Base-by-base conservation (phyloP, 257 asterid genomes). In the Schizonepeta tenuifolia region DNA sequence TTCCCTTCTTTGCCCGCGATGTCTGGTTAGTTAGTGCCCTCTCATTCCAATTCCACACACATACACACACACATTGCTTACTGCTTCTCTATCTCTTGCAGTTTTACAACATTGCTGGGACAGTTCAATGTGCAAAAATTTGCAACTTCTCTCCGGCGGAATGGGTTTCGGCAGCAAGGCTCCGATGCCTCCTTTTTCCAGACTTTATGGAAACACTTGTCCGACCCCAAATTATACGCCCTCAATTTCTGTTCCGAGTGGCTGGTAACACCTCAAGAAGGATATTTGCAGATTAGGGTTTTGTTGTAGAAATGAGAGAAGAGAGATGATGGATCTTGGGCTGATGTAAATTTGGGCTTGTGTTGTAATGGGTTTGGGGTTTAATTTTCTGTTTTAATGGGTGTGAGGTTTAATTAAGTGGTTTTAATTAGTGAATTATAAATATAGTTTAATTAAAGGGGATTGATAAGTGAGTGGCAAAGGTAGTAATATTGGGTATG, bases 71-170 rank as follows among this genome's bases (percentile, higher is more conserved):
- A n/a, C n/a, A 47, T 5, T n/a, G 2, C 9, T n/a, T 1, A 1
- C 17, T 49, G n/a, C n/a, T 49, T 0, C 0, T n/a, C 1, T 33
- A 7, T 54, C 0, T 20, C 3, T 26, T 22, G n/a, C 63, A 57
- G 64, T 28, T 26, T 31, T 70, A 46, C 82, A 7, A 66, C 90
- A 12, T 67, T 88, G 71, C 86, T 88, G 69, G 93, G 92, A 13
- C 93, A 89, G 78, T 85, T 92, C 74, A 85, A 89, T 76, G 85
- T 86, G 81, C 93, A 86, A 65, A 86, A 84, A 71, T 83, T 88
- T 72, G 84, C 80, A 24, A 56, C 81, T 53, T 75, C 89, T 58
- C 77, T 86, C 17, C 75, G 67, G 67, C 77, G 51, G 57, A 82
- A 81, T 28, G 78, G 76, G 47, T 17, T 44, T 28, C 63, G 44